A percentile compares a stretch with the other conserved stretches of the same genome.
phyloP scores from a whole-genome alignment of 768 basidiomycete species.

The Suillus discolor region DNA sequence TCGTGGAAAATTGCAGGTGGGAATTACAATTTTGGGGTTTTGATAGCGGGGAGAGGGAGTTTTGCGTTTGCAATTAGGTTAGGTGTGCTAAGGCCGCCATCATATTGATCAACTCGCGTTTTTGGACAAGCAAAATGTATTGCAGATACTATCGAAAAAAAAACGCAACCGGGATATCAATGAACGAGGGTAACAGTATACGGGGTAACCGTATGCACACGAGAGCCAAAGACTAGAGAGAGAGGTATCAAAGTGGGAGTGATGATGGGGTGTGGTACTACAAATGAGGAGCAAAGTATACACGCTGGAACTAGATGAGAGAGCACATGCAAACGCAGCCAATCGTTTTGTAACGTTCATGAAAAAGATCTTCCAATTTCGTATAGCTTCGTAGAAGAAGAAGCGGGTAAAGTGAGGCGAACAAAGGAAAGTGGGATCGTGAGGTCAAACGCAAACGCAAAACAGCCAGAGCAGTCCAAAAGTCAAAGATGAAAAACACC shows the following conservation, averaged over 20 bases:
- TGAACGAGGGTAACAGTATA: conserved; percentile 36
- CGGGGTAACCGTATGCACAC: conserved; percentile 41
- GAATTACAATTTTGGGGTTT: too few species aligned
- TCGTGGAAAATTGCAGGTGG: not conserved
- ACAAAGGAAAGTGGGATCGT: conserved; percentile 37
- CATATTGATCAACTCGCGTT: too few species aligned
- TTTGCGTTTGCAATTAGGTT: not conserved
- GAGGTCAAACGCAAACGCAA: conserved; percentile 30
- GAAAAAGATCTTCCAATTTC: conserved; percentile 38
- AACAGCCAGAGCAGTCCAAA: conserved; percentile 27
- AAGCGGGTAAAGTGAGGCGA: conserved; percentile 24
- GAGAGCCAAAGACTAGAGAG: conserved; percentile 18
- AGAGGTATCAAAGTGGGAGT: conserved; percentile 36
- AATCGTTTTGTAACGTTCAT: conserved; percentile 35
- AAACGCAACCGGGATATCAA: conserved; percentile 32
- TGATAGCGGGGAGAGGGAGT: not conserved
- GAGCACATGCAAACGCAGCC: conserved; percentile 38
- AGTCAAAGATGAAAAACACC: conserved; percentile 28
- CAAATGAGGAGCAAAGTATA: conserved; percentile 39
- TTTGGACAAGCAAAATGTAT: conserved; percentile 11
- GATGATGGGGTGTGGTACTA: conserved; percentile 37
- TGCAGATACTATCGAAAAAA: conserved; percentile 19
- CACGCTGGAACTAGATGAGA: conserved; percentile 36
- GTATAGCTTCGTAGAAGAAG: conserved; percentile 29
- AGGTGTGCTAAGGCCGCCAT: too few species aligned